Conservation (phyloP, 2,329 filamentous ascomycete genomes). For the Alternaria gansuensis region DNA sequence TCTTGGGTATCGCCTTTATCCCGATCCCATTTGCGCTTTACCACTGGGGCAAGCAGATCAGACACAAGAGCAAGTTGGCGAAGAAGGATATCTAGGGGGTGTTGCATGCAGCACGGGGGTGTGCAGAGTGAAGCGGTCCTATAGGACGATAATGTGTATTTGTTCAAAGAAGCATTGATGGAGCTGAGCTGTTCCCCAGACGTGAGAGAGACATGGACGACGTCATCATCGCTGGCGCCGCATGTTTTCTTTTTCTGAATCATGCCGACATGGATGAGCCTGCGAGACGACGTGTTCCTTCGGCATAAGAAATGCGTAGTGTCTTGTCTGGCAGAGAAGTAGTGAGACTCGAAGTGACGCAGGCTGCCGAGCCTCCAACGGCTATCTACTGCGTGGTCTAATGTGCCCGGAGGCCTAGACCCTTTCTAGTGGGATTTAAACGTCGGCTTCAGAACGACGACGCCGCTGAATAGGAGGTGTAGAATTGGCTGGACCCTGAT, state of each 20-base stretch:
- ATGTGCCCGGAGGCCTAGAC: background rate
- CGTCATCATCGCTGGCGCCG: conserved; percentile 10
- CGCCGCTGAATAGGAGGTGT: background rate
- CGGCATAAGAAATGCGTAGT: background rate
- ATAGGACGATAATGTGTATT: conserved; percentile 3
- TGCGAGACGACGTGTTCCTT: background rate
- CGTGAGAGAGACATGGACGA: background rate
- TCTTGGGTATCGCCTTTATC: conserved; percentile 56
- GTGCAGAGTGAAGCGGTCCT: background rate
- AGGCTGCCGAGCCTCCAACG: background rate
- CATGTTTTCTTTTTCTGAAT: background rate
- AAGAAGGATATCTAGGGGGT: conserved; percentile 52
- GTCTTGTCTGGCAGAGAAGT: background rate
- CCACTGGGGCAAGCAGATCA: conserved; percentile 53
- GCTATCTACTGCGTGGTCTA: background rate
- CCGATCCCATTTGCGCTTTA: conserved; percentile 59
- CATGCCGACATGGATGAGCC: background rate
- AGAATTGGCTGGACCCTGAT: conserved; percentile 8
- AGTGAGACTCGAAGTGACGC: background rate
- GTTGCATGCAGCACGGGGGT: background rate
- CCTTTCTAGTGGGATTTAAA: background rate
- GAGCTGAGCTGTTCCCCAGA: background rate
- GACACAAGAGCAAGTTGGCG: conserved; percentile 54
- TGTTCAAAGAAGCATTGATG: background rate
- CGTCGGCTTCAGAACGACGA: background rate